These are phyloP conservation scores for Helianthus tuberosus DNA, from an alignment of 129 eudicot species.

Conservation along the genomic window DNA sequence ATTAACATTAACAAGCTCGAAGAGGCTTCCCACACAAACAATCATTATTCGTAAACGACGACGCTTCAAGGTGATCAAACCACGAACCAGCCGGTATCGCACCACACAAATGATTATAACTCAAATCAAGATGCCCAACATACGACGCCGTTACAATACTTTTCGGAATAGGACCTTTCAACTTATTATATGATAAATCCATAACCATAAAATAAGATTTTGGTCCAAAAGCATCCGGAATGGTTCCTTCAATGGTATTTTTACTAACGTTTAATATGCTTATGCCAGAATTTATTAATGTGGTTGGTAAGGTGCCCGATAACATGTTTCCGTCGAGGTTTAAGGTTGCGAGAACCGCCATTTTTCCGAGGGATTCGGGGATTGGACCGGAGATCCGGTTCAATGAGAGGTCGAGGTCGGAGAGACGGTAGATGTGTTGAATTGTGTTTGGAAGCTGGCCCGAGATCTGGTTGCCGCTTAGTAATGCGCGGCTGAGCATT, in stretches of 20 bases:
- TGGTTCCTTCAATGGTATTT: slow-evolving; percentile 59
- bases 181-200: slow-evolving; percentile 70
- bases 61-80: slow-evolving; percentile 77
- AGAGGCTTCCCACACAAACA: slow-evolving; percentile 91
- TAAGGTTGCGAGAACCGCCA: slow-evolving; percentile 75
- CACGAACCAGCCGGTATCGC: slow-evolving; percentile 69
- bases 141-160: slow-evolving; percentile 61
- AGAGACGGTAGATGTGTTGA: slow-evolving; percentile 60
- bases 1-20: slow-evolving; percentile 37
- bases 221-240: slow-evolving; percentile 79
- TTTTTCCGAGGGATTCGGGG: slow-evolving; percentile 65
- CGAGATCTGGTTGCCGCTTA: slow-evolving; percentile 52
- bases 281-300: slow-evolving; percentile 57
- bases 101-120: slow-evolving; percentile 87
- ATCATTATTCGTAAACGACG: slow-evolving; percentile 66
- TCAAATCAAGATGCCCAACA: slow-evolving; percentile 81
- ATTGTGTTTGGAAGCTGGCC: slow-evolving; percentile 62
- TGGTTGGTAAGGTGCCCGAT: slow-evolving; percentile 62
- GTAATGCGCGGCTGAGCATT: slow-evolving; percentile 78
- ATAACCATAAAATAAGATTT: slow-evolving; percentile 77
- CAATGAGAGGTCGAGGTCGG: slow-evolving; percentile 78
- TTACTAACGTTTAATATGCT: slow-evolving; percentile 67
- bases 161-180: slow-evolving; percentile 69
- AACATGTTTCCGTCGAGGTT: slow-evolving; percentile 78
- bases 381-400: slow-evolving; percentile 73